Percentiles rank a stretch among this genome's conserved stretches.
These are phyloP conservation scores for Phytopythium aichiense DNA, from an alignment of 352 stramenopile species.

Conservation along the genomic window DNA sequence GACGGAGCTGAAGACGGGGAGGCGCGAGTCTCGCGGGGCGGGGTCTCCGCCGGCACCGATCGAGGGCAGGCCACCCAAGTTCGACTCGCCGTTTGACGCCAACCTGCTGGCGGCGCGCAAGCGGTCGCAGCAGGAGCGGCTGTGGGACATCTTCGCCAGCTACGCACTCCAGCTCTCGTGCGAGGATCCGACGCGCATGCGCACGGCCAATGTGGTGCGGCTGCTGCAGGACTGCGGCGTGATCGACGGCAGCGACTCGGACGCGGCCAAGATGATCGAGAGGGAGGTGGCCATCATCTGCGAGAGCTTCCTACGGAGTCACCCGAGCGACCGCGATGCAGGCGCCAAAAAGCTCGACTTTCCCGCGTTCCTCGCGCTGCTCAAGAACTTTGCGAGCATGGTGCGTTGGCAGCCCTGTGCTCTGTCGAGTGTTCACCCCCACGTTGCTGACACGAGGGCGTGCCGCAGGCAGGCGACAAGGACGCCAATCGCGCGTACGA, in stretches of 20 bases:
- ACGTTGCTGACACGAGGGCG: background rate
- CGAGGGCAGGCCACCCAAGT: slow-evolving; percentile 8
- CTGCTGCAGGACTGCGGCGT: slow-evolving; percentile 75
- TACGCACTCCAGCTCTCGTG: slow-evolving; percentile 75
- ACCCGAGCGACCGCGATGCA: slow-evolving; percentile 53
- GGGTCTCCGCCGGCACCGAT: background rate
- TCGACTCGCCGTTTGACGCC: slow-evolving; percentile 60
- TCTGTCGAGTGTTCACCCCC: background rate
- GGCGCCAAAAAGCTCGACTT: slow-evolving; percentile 68
- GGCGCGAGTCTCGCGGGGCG: background rate
- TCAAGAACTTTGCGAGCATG: slow-evolving; percentile 70
- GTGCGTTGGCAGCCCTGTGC: slow-evolving; percentile 14
- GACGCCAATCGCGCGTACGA: slow-evolving; percentile 52
- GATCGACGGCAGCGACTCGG: slow-evolving; percentile 46
- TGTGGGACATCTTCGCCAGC: slow-evolving; percentile 77
- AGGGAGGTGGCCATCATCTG: slow-evolving; percentile 76
- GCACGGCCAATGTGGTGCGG: slow-evolving; percentile 60
- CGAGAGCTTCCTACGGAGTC: slow-evolving; percentile 58
- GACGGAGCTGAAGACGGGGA: background rate
- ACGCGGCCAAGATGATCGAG: slow-evolving; percentile 60
- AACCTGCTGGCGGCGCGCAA: slow-evolving; percentile 49
- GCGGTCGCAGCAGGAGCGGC: slow-evolving; percentile 57
- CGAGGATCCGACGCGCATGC: slow-evolving; percentile 72
- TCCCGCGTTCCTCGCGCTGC: slow-evolving; percentile 56
- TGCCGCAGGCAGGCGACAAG: slow-evolving; percentile 46